A percentile compares a stretch with the other conserved stretches of the same genome.
Evolutionary conservation across 257 asterid species (phyloP).

Genomic region (Capsicum pubescens): DNA sequence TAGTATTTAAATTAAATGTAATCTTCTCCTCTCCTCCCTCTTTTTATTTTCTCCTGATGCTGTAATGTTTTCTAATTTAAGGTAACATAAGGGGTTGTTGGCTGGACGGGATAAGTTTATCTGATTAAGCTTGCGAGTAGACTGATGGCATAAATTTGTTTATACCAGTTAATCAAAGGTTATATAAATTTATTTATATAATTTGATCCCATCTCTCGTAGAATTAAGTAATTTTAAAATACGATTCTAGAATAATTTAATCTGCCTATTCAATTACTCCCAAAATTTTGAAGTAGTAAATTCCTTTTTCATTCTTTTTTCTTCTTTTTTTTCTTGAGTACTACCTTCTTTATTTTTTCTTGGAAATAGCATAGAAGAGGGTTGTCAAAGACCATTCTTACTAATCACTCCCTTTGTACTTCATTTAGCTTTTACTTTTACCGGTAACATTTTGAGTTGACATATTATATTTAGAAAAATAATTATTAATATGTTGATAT

Average conservation of each 20-base stretch:
- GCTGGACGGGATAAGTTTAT: too few relatives aligned
- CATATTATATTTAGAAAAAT: too few relatives aligned
- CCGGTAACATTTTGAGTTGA: too few relatives aligned
- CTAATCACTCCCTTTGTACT: background rate
- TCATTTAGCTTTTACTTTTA: background rate
- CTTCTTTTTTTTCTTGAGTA: background rate
- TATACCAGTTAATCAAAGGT: too few relatives aligned
- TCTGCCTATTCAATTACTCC: background rate
- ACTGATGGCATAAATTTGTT: too few relatives aligned
- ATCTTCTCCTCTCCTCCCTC: background rate
- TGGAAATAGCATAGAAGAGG: slow-evolving; percentile 7
- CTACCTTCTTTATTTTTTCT: background rate
- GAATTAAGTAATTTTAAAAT: too few relatives aligned
- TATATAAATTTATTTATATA: too few relatives aligned
- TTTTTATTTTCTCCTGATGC: background rate
- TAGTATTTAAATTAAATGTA: background rate
- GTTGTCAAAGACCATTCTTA: background rate
- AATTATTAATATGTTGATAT: too few relatives aligned
- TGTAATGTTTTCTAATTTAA: background rate
- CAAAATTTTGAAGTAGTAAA: background rate
- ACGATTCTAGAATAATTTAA: too few relatives aligned
- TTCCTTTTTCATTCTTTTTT: background rate
- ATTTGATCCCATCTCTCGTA: too few relatives aligned
- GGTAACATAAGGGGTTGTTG: too few relatives aligned
- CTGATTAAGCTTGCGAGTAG: too few relatives aligned